Evolutionary conservation across 1,139 yeast species (phyloP).

Genomic region (Geotrichum candidum): DNA sequence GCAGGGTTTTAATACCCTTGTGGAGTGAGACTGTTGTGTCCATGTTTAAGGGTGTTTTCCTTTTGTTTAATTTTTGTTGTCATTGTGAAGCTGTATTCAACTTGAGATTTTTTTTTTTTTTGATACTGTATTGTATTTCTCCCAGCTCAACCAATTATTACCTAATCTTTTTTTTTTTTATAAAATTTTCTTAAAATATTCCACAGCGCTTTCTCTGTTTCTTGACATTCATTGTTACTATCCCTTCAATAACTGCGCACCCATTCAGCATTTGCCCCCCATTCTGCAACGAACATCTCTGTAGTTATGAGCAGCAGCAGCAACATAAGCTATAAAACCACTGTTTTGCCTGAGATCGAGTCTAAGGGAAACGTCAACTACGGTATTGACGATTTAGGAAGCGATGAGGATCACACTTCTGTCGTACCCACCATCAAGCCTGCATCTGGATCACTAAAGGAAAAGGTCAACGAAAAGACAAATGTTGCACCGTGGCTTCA

Average conservation of each 20-base stretch:
- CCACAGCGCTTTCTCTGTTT: neutral
- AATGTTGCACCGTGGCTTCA: slow-evolving; percentile 83
- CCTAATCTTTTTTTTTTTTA: neutral
- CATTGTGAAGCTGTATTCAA: neutral
- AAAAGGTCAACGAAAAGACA: slow-evolving; percentile 18
- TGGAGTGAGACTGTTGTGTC: neutral
- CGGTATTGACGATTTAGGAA: slow-evolving; percentile 7
- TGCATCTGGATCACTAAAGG: slow-evolving; percentile 6
- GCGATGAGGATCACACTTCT: slow-evolving; percentile 15
- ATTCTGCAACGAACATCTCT: neutral
- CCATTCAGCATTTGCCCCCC: neutral
- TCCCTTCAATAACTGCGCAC: neutral
- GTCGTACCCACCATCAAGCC: slow-evolving; percentile 14
- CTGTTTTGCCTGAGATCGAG: neutral
- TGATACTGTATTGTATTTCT: neutral
- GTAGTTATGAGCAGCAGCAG: neutral
- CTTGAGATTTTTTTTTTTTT: neutral
- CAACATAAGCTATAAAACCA: neutral
- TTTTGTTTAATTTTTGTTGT: neutral
- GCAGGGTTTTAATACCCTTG: neutral
- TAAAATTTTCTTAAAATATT: neutral
- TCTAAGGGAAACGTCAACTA: neutral
- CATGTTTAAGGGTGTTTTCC: neutral
- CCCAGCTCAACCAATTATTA: neutral
- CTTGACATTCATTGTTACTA: neutral